Conservation (phyloP, 805 yeast genomes). For the Alloascoidea africana region DNA sequence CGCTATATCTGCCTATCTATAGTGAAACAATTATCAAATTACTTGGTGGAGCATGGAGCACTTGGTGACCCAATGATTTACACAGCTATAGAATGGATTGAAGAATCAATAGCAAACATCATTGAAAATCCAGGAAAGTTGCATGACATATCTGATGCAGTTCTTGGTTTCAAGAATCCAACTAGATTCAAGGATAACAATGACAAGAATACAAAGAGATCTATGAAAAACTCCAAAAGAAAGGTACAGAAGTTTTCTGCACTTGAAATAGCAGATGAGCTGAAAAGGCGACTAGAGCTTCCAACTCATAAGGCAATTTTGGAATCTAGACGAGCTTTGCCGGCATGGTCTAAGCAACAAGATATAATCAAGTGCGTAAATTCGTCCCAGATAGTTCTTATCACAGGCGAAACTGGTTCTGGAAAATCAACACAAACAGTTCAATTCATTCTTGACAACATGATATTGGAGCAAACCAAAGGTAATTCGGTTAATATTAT, state of each 20-base stretch:
- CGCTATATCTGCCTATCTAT: slow-evolving; percentile 53
- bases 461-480: slow-evolving; percentile 21
- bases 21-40: slow-evolving; percentile 27
- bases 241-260: slow-evolving; percentile 14
- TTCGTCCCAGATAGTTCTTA: slow-evolving; percentile 47
- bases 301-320: slow-evolving; percentile 24
- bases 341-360: slow-evolving; percentile 68
- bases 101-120: slow-evolving; percentile 39
- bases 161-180: slow-evolving; percentile 9
- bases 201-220: slow-evolving; percentile 11
- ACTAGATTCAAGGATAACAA: slow-evolving; percentile 11
- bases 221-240: slow-evolving; percentile 3
- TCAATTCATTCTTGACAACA: slow-evolving; percentile 68
- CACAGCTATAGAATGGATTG: slow-evolving; percentile 65
- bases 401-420: slow-evolving; percentile 97
- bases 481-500: slow-evolving; percentile 41
- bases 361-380: slow-evolving; percentile 41
- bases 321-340: slow-evolving; percentile 37
- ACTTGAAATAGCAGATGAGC: slow-evolving; percentile 18
- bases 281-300: slow-evolving; percentile 18
- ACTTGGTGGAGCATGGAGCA: slow-evolving; percentile 25
- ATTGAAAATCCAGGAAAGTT: slow-evolving; percentile 68
- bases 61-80: slow-evolving; percentile 61
- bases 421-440: slow-evolving; percentile 94
- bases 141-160: slow-evolving; percentile 16